phyloP scores from a whole-genome alignment of 2,329 filamentous ascomycete species.

The Epichloe gansuensis region DNA sequence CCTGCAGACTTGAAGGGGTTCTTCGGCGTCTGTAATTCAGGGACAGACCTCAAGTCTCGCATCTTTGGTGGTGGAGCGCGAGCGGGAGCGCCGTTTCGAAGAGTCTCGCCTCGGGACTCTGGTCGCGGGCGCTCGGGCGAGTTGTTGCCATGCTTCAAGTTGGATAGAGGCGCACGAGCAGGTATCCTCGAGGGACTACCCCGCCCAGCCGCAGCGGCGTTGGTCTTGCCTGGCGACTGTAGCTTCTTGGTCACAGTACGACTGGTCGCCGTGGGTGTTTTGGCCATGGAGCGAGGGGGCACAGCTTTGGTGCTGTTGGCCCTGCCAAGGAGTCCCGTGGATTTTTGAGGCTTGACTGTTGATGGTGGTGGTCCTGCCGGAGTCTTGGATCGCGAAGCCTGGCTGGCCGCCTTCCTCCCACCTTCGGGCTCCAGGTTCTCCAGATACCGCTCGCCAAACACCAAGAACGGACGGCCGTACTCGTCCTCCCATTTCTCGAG shows the following conservation, averaged over 20 bases:
- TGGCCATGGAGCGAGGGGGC: slow-evolving; percentile 30
- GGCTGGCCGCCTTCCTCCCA: slow-evolving; percentile 39
- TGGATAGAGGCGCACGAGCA: slow-evolving; percentile 54
- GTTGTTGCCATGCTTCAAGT: slow-evolving; percentile 58
- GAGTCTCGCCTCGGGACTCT: slow-evolving; percentile 30
- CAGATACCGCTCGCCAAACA: slow-evolving; percentile 83
- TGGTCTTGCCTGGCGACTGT: slow-evolving; percentile 10
- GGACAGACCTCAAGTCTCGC: slow-evolving; percentile 55
- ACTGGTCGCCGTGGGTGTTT: slow-evolving; percentile 39
- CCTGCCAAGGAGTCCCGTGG: slow-evolving; percentile 14
- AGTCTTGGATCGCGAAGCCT: slow-evolving; percentile 51
- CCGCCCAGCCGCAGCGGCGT: slow-evolving; percentile 21
- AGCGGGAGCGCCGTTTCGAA: slow-evolving; percentile 42
- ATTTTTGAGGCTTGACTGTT: slow-evolving; percentile 23
- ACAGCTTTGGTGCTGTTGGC: slow-evolving; percentile 18
- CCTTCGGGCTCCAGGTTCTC: slow-evolving; percentile 63
- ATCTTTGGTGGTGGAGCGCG: slow-evolving; percentile 79
- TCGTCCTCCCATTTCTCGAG: slow-evolving; percentile 87
- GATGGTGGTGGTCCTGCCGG: slow-evolving; percentile 49
- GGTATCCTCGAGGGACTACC: slow-evolving; percentile 45
- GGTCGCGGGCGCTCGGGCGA: slow-evolving; percentile 59
- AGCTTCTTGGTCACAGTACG: slow-evolving; percentile 16
- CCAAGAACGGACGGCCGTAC: slow-evolving; percentile 82
- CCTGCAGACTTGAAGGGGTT: slow-evolving; percentile 36
- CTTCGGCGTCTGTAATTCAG: slow-evolving; percentile 36